Evolutionary conservation across 371 early-diverging fungal genomes (phyloP), one percentile per base, ranked within the genome.

Genomic region (Rhizopus arrhizus): DNA sequence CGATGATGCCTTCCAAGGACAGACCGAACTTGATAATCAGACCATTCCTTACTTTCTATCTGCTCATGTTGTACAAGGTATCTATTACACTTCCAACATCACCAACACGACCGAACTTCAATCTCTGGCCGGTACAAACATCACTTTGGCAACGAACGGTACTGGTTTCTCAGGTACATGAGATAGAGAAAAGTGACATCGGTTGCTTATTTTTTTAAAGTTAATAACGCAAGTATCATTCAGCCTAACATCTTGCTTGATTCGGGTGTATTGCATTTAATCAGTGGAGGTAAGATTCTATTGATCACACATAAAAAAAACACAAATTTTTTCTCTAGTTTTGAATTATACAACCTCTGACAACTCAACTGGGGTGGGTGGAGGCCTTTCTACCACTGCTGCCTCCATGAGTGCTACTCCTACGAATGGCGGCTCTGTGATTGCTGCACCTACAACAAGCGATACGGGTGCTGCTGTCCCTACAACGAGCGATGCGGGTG

Each of bases 191-290:
- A 22, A 48, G 13, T 1, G 49, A 38, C 1, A 58, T 7, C 22
- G 2, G 4, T 45, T 47, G 12, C 10, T 29, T 3, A 40, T 29
- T 16, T 6, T 29, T 41, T 29, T 50, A 10, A 46, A 63, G 57
- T 63, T 33, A 69, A 69, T 46, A 60, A 59, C 31, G 64, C 72
- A 1, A 68, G 45, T 3, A 43, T 82, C 33, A 74, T 74, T 6
- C 36, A 67, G 10, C 59, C 71, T 8, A 70, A 82, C 45, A 64
- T 82, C 11, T 40, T 82, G 10, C 52, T 66, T 12, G 59, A 75
- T 58, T 73, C 74, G 51, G 82, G 82, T 32, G 82, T 82, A 0
- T 60, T 82, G 43, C 82, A 82, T 50, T 41, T 78, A 22, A 82
- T 82, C 35, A 59, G 59, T 55, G 46, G 59, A 41, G 41, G 64